phyloP scores from a whole-genome alignment of 371 early-diverging fungal genomes.

The Haplosporangium sp. region DNA sequence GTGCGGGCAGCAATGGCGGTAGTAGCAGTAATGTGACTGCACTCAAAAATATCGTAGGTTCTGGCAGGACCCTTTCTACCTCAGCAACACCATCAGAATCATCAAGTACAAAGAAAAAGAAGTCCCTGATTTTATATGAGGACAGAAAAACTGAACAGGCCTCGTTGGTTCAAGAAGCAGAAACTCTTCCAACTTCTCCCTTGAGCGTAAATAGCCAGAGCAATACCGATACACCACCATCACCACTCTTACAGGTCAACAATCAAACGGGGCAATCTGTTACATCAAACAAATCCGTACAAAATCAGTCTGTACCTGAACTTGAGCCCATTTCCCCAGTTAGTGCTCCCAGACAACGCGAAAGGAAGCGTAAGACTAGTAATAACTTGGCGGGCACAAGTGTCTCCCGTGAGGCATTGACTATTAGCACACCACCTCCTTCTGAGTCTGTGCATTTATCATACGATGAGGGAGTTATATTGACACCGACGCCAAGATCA shows the following conservation, averaged over 20 bases:
- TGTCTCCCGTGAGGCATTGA: background rate
- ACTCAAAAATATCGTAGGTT: conserved; percentile 21
- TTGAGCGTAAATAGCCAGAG: no score
- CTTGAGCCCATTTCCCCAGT: background rate
- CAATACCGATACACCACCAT: background rate
- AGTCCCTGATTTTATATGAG: background rate
- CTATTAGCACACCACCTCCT: background rate
- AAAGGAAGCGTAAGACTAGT: conserved; percentile 17
- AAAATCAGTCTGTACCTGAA: background rate
- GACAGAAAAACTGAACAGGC: background rate
- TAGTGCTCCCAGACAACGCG: background rate
- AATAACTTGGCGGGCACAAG: background rate
- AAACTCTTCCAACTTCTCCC: no score
- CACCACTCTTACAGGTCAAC: background rate
- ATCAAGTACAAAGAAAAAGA: background rate
- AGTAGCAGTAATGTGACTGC: conserved; percentile 11
- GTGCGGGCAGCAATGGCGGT: conserved; percentile 4
- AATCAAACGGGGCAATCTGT: no score
- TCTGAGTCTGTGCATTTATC: background rate
- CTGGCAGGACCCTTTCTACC: background rate
- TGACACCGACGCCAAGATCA: background rate
- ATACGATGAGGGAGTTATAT: background rate
- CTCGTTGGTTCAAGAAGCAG: no score
- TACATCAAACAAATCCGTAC: background rate
- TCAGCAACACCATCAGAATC: background rate